Evolutionary conservation across 2,329 filamentous ascomycete genomes (phyloP).

Genomic region (Alternaria hordeiaustralica): DNA sequence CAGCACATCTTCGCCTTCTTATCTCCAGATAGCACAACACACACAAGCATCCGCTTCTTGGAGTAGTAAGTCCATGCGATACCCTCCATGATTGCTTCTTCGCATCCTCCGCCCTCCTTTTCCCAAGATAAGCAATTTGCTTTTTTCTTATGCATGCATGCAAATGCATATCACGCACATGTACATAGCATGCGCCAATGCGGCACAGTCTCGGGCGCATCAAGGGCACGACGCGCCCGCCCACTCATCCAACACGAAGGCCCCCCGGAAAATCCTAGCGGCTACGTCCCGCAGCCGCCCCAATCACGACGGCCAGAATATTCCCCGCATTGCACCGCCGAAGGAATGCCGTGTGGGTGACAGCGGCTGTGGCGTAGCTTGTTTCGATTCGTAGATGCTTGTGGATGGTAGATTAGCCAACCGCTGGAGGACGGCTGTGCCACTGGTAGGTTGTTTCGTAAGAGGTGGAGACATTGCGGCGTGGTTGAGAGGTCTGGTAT

Average conservation of each 20-base stretch:
- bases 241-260: not conserved
- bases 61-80: not conserved
- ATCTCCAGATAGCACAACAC: not conserved
- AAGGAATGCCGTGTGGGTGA: not conserved
- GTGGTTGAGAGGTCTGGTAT: not conserved
- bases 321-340: not conserved
- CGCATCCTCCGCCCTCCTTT: not conserved
- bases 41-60: not conserved
- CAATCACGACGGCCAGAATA: not conserved
- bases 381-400: too few species aligned
- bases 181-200: not conserved
- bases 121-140: not conserved
- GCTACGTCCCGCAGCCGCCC: not conserved
- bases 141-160: not conserved
- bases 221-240: not conserved
- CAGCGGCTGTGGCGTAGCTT: not conserved
- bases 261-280: not conserved
- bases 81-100: not conserved
- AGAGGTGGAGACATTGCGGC: not conserved
- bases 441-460: conserved; percentile 7
- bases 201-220: not conserved
- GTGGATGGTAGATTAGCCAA: not conserved
- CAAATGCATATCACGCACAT: not conserved
- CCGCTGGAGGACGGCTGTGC: conserved; percentile 19
- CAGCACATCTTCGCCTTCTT: not conserved